Base-by-base conservation (phyloP, 495 filamentous ascomycete genomes). In the Chaetomium cochliodes region DNA sequence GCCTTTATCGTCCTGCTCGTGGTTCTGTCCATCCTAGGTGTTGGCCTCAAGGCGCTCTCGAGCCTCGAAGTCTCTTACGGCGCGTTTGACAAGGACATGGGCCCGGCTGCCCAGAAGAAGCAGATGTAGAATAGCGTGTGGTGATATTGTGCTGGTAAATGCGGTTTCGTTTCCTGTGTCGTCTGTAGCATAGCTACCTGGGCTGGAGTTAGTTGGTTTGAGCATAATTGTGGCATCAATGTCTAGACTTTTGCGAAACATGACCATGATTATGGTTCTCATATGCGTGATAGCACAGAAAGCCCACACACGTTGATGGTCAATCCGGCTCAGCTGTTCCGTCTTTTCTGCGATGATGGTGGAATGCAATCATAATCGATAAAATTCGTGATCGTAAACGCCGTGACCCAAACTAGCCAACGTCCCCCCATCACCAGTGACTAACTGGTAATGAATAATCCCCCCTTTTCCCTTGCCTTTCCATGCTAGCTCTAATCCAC, bases 21-120 rank as follows among this genome's bases (percentile, higher is more conserved):
- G 42, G 82, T 96, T 51, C 70, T 96, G 44, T 76, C 83, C 23
- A 91, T 98, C 66, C 76, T 96, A 20, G 88, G 87, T 70, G 87
- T 92, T 57, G 94, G 86, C 26, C 79, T 98, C 56, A 84, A 71
- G 61, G 92, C 90, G 23, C 77, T 98, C 8, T 77, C 84, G 7
- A 92, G 92, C 65, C 79, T 98, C 44, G 80, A 96, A 75, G 90
- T 98, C 15, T 87, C 90, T 12, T 98, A 98, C 78, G 90, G 88
- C 55, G 92, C 94, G 1, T 98, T 98, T 74, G 92, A 96, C 72
- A 96, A 94, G 82, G 93, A 97, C 74, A 96, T 91, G 78, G 91
- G 93, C 0, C 88, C 92, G 52, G 81, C 84, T 39, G 90, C 86
- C 60, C 90, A 96, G 78, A 96, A 90, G 84, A 96, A 96, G 80